Conservation (phyloP, 805 yeast genomes). For the Jamesozyma lodderae region DNA sequence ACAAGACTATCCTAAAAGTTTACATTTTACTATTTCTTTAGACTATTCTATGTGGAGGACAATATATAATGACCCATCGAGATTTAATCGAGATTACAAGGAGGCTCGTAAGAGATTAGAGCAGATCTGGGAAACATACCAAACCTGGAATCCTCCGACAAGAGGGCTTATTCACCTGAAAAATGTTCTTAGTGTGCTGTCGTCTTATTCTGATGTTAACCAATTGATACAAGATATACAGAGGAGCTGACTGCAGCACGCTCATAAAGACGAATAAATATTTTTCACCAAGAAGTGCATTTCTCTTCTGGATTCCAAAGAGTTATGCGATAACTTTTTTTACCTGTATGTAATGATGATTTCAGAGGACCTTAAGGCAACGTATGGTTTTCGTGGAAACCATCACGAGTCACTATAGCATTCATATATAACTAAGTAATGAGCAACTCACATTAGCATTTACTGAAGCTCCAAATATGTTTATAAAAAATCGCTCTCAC, state of each 20-base stretch:
- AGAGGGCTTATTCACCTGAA: conserved; percentile 26
- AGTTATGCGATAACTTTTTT: no score
- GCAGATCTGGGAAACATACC: conserved; percentile 24
- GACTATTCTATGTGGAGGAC: conserved; percentile 11
- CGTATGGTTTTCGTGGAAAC: no score
- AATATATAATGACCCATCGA: conserved; percentile 5
- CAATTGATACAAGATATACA: conserved; percentile 16
- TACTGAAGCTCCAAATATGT: no score
- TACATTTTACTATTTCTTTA: conserved; percentile 13
- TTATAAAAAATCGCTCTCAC: no score
- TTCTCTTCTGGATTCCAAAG: no score
- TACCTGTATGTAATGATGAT: no score
- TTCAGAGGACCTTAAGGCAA: no score
- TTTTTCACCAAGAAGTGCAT: no score
- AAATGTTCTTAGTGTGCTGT: conserved; percentile 25
- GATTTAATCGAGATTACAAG: conserved; percentile 13
- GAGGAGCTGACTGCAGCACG: neutral
- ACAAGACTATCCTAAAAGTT: conserved; percentile 8
- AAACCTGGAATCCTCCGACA: conserved; percentile 28
- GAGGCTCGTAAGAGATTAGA: conserved; percentile 20
- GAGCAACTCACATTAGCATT: no score
- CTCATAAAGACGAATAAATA: neutral
- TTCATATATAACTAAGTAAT: no score
- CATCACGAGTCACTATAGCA: no score
- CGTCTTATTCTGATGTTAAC: conserved; percentile 19